phyloP scores from a whole-genome alignment of 2,329 filamentous ascomycete genomes.

The Ramularia endophylla region DNA sequence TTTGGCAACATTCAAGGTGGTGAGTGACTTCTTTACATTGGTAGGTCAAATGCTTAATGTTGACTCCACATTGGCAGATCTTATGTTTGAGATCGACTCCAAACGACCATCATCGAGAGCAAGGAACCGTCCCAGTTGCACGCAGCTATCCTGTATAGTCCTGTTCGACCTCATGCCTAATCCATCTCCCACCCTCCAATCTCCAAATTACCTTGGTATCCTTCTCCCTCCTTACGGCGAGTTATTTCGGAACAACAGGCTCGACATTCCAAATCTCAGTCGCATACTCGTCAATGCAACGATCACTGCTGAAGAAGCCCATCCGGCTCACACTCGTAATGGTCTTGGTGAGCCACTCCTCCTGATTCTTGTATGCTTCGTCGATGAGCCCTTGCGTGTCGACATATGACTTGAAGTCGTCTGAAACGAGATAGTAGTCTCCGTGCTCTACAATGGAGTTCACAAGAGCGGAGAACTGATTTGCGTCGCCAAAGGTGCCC shows the following conservation, averaged over 20 bases:
- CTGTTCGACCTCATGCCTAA: no score
- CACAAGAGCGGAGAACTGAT: slow-evolving; percentile 75
- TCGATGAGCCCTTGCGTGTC: slow-evolving; percentile 89
- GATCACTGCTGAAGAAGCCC: slow-evolving; percentile 92
- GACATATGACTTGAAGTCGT: slow-evolving; percentile 94
- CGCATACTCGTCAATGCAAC: slow-evolving; percentile 96
- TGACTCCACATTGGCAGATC: no score
- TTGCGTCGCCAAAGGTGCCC: slow-evolving; percentile 72
- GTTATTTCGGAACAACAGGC: slow-evolving; percentile 48
- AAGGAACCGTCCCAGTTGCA: no score
- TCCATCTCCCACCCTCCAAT: no score
- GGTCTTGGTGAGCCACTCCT: slow-evolving; percentile 85
- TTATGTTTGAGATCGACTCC: no score
- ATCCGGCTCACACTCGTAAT: slow-evolving; percentile 86
- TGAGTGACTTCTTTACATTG: no score
- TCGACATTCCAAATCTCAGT: slow-evolving; percentile 97
- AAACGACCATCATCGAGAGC: no score
- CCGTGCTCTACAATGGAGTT: slow-evolving; percentile 85
- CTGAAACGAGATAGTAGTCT: slow-evolving; percentile 95
- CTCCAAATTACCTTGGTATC: no score
- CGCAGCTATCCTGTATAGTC: no score
- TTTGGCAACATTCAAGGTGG: no score
- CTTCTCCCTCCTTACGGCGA: background rate
- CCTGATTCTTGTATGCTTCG: slow-evolving; percentile 83
- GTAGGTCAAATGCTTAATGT: no score